These are phyloP conservation scores for Arabidopsis thaliana DNA, from an alignment of 345 rosid genomes.

Conservation along the genomic window DNA sequence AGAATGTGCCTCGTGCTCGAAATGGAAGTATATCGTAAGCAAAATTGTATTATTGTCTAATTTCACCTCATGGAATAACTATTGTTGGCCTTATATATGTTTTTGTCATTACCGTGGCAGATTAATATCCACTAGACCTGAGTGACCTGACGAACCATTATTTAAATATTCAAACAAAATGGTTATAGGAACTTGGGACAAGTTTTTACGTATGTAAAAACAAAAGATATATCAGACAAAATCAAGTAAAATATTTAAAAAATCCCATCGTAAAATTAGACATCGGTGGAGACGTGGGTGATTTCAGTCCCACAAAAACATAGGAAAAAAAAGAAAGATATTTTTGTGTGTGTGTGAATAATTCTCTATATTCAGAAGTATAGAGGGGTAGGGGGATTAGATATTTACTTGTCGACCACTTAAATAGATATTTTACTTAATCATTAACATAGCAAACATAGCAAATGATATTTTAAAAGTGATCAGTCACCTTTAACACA, in stretches of 20 bases:
- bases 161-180: conserved; percentile 2
- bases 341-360: too few species aligned
- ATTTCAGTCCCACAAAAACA: conserved; percentile 16
- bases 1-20: conserved; percentile 25
- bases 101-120: conserved; percentile 25
- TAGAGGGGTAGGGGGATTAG: conserved; percentile 20
- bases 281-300: conserved; percentile 30
- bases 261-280: background rate
- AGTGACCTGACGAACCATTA: background rate
- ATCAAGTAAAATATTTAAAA: background rate
- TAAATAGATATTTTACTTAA: background rate
- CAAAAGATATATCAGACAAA: background rate
- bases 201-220: background rate
- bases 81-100: background rate
- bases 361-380: conserved; percentile 13
- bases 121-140: conserved; percentile 30
- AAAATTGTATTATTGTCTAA: conserved; percentile 13
- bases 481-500: conserved; percentile 21
- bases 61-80: conserved; percentile 19
- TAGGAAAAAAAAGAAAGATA: background rate
- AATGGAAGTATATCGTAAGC: conserved; percentile 26
- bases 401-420: conserved; percentile 6
- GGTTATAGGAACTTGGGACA: conserved; percentile 16
- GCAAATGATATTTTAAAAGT: background rate
- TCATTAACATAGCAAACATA: background rate